Evolutionary conservation across 2,329 filamentous ascomycete species (phyloP), one percentile per base, ranked within the genome.

Genomic region (Fusarium verticillioides): DNA sequence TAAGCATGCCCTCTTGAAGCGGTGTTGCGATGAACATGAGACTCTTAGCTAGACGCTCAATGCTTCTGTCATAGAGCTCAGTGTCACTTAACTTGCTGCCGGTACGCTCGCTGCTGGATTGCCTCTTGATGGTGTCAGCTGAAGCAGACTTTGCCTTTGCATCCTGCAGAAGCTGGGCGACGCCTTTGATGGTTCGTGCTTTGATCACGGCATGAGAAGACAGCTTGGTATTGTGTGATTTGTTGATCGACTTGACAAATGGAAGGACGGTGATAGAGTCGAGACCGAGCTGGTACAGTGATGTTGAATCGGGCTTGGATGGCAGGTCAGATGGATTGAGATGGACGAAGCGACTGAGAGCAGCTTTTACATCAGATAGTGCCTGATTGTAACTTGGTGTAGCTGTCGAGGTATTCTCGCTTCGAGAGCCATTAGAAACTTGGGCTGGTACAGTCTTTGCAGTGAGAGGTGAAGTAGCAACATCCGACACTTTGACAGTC

Each of bases 1-100:
- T 72, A 2, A 72, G 58, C 69, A 72, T 72, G 6, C 69, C 63
- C 12, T 72, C 69, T 30, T 72, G 69, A 0, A 72, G 63, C 0
- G 69, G 69, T 1, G 69, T 72, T 9, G 69, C 63, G 2, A 72
- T 9, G 12, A 72, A 72, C 53, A 72, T 60, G 3, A 72, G 49
- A 15, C 56, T 60, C 7, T 32, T 65, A 3, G 69, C 63, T 15
- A 72, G 53, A 7, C 26, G 40, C 19, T 46, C 43, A 4, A 72
- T 43, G 15, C 36, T 42, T 9, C 9, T 36, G 15, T 58, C 44
- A 8, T 66, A 66, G 4, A 21, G 2, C 16, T 66, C n/a, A 7
- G 4, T 9, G 1, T 52, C 64, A 1, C 6, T 52, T 5, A 52
- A 10, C 4, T 2, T 18, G 4, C 21, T 7, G 1, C 5, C 16